Evolutionary conservation across 352 stramenopile species (phyloP).

Genomic region (Phytophthora pinifolia): DNA sequence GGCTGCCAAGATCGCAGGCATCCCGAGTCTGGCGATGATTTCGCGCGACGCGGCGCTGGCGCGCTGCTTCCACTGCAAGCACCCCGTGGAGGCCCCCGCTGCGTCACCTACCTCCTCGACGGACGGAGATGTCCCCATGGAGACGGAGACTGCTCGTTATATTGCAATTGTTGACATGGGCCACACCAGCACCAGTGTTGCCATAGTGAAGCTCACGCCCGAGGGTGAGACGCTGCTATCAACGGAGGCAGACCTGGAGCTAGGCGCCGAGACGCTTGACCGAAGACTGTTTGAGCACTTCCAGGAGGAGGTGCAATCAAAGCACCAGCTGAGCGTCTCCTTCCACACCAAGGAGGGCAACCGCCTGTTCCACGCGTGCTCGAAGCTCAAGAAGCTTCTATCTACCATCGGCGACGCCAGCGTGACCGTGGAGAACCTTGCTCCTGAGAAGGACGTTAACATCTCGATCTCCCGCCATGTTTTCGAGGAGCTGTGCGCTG

Average conservation of each 20-base stretch:
- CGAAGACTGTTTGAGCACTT: conserved; percentile 82
- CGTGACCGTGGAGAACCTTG: conserved; percentile 85
- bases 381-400: conserved; percentile 90
- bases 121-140: conserved; percentile 27
- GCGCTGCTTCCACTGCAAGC: conserved; percentile 83
- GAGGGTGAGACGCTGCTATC: conserved; percentile 58
- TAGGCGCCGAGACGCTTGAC: conserved; percentile 81
- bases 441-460: conserved; percentile 76
- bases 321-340: conserved; percentile 51
- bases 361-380: conserved; percentile 85
- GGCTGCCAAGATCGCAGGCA: conserved; percentile 62
- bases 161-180: conserved; percentile 91
- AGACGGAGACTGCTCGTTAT: conserved; percentile 34
- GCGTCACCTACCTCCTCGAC: conserved; percentile 1
- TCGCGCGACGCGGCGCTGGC: conserved; percentile 58
- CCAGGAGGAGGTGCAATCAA: conserved; percentile 57
- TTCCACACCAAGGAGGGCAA: conserved; percentile 79
- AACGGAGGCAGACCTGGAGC: conserved; percentile 47
- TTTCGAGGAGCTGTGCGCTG: conserved; percentile 67
- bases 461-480: conserved; percentile 72
- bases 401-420: conserved; percentile 82
- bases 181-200: conserved; percentile 72
- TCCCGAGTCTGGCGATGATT: conserved; percentile 52
- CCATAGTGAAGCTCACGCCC: conserved; percentile 70
- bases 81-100: conserved; percentile 48